Evolutionary conservation across 2,329 filamentous ascomycete genomes (phyloP).

Genomic region (Fusarium oxysporum): DNA sequence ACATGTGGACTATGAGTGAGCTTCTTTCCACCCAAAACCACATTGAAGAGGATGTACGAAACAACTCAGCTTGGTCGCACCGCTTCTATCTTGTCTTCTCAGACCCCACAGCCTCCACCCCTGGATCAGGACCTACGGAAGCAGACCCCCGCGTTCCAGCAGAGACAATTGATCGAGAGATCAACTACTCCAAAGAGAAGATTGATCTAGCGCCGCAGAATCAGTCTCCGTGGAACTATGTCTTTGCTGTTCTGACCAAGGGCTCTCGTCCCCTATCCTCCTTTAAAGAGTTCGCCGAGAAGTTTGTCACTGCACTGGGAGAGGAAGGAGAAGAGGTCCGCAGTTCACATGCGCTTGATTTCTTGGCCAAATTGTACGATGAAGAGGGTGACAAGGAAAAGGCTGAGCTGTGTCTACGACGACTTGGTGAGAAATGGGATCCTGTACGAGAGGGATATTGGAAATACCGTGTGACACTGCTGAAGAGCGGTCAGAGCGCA

Average conservation of each 20-base stretch:
- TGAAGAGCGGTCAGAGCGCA: conserved; percentile 28
- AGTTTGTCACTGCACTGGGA: conserved; percentile 63
- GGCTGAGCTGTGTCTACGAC: conserved; percentile 76
- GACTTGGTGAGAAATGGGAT: conserved; percentile 89
- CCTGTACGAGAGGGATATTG: conserved; percentile 92
- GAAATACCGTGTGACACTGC: conserved; percentile 67
- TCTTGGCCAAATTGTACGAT: conserved; percentile 76
- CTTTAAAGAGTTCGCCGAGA: conserved; percentile 61
- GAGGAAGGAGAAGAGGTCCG: conserved; percentile 63
- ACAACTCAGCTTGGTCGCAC: conserved; percentile 98
- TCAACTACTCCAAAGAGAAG: conserved; percentile 78
- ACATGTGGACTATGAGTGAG: conserved; percentile 78
- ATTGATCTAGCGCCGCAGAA: conserved; percentile 90
- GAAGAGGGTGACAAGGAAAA: conserved; percentile 67
- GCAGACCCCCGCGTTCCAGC: conserved; percentile 68
- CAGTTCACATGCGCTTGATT: conserved; percentile 76
- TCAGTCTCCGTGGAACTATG: conserved; percentile 93
- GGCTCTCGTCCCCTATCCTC: conserved; percentile 63
- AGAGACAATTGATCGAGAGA: conserved; percentile 77
- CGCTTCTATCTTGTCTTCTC: conserved; percentile 92
- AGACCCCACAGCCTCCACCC: conserved; percentile 63
- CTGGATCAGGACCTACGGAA: conserved; percentile 61
- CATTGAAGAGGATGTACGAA: conserved; percentile 84
- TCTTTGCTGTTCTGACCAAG: conserved; percentile 79
- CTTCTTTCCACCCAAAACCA: conserved; percentile 77